Percentiles rank a stretch among this genome's conserved stretches.
phyloP scores from a whole-genome alignment of 371 early-diverging fungal species.

The Nematocida homosporus region DNA sequence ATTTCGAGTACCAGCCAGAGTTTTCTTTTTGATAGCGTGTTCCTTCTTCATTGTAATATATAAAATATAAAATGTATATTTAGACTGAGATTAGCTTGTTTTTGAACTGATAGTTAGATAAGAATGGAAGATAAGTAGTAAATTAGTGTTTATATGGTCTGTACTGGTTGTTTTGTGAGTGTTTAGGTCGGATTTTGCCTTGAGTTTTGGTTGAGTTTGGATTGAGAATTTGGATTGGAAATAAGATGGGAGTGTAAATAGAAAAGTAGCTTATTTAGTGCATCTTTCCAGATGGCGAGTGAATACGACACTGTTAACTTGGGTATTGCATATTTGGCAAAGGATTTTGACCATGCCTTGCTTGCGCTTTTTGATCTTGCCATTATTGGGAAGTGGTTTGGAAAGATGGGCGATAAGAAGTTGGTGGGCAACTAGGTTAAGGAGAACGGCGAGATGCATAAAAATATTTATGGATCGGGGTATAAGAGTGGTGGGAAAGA shows the following conservation, averaged over 20 bases:
- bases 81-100: constrained; percentile 15
- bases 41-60: constrained; percentile 53
- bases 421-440: not conserved
- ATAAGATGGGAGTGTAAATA: not conserved
- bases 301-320: constrained; percentile 52
- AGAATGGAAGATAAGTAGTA: too few species aligned
- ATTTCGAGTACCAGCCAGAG: constrained; percentile 40
- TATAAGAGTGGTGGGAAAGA: not conserved
- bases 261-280: constrained; percentile 5
- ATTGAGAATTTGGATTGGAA: too few species aligned
- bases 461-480: constrained; percentile 12
- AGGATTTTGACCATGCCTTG: constrained; percentile 42
- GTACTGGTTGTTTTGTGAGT: not conserved
- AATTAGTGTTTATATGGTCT: too few species aligned
- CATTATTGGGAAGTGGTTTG: not conserved
- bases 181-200: too few species aligned
- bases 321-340: constrained; percentile 44
- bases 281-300: constrained; percentile 53
- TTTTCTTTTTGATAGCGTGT: constrained; percentile 24
- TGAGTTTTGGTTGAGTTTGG: too few species aligned
- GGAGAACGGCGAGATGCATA: not conserved
- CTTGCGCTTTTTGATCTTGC: constrained; percentile 54
- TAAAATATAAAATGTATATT: constrained; percentile 17
- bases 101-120: not conserved
- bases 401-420: not conserved